phyloP scores from a whole-genome alignment of 352 stramenopile genomes.

The Phytophthora multivora region DNA sequence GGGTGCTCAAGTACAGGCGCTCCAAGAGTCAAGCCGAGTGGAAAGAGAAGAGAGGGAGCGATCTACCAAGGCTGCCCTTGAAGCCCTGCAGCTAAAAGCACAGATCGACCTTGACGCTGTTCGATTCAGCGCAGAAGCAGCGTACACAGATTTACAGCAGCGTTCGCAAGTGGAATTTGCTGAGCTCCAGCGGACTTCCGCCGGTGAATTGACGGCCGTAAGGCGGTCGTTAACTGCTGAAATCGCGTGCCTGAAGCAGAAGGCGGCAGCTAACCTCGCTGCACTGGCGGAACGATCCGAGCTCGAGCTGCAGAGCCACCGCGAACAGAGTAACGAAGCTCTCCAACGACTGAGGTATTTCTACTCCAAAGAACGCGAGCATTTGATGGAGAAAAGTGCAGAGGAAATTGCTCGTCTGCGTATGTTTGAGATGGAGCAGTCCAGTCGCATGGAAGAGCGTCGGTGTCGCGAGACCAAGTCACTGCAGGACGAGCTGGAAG shows the following conservation, averaged over 20 bases:
- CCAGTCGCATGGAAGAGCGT: conserved; percentile 27
- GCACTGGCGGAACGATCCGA: conserved; percentile 26
- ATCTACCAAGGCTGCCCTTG: conserved; percentile 30
- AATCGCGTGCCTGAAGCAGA: conserved; percentile 31
- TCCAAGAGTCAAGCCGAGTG: conserved; percentile 25
- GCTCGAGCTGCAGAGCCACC: conserved; percentile 33
- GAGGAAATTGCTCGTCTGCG: conserved; percentile 32
- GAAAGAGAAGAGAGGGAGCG: conserved; percentile 25
- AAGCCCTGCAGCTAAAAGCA: conserved; percentile 24
- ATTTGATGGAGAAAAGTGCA: conserved; percentile 22
- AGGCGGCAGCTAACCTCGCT: conserved; percentile 27
- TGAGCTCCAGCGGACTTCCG: conserved; percentile 24
- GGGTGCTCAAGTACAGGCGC: conserved; percentile 19
- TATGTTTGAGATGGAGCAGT: conserved; percentile 40
- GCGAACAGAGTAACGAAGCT: conserved; percentile 29
- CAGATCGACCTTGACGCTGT: conserved; percentile 34
- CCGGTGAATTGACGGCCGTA: conserved; percentile 17
- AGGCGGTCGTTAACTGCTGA: conserved; percentile 21
- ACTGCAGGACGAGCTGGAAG: conserved; percentile 24
- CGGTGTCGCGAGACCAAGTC: conserved; percentile 26
- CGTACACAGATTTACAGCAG: conserved; percentile 31
- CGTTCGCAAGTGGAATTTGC: conserved; percentile 26
- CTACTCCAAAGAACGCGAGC: conserved; percentile 23
- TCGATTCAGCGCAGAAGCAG: conserved; percentile 7
- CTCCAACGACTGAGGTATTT: conserved; percentile 23